phyloP scores from a whole-genome alignment of 768 basidiomycete species.

The Kwoniella newhampshirensis region DNA sequence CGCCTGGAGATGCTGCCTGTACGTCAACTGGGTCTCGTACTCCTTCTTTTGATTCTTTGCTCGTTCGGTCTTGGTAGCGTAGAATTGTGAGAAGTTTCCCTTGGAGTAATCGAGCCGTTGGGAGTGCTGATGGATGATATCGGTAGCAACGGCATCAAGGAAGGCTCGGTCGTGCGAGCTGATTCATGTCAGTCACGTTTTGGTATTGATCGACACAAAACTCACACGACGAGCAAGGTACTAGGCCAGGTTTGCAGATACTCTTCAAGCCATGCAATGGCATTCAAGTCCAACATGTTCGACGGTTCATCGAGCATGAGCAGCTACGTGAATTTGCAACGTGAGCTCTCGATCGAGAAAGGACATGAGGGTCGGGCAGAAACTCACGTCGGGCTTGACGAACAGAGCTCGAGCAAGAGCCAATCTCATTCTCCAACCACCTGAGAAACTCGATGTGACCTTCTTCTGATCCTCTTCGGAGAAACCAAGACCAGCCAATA shows the following conservation, averaged over 20 bases:
- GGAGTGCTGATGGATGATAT: slow-evolving; percentile 93
- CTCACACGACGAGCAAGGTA: slow-evolving; percentile 86
- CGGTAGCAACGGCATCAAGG: slow-evolving; percentile 93
- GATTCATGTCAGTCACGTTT: slow-evolving; percentile 26
- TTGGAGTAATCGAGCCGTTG: slow-evolving; percentile 95
- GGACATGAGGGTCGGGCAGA: too few species aligned
- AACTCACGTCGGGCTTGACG: slow-evolving; percentile 67
- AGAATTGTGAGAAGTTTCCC: slow-evolving; percentile 99
- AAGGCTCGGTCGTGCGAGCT: slow-evolving; percentile 98
- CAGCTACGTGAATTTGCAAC: slow-evolving; percentile 61
- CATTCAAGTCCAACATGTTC: slow-evolving; percentile 95
- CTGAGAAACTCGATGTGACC: slow-evolving; percentile 83
- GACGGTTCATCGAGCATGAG: slow-evolving; percentile 90
- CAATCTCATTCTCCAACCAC: slow-evolving; percentile 98
- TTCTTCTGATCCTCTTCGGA: slow-evolving; percentile 79
- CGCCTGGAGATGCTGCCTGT: slow-evolving; percentile 89
- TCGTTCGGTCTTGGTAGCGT: slow-evolving; percentile 95
- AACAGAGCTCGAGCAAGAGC: slow-evolving; percentile 93
- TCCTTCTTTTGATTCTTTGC: slow-evolving; percentile 84
- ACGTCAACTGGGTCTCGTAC: slow-evolving; percentile 93
- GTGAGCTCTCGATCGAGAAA: slow-evolving; percentile 2
- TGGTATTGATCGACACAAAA: slow-evolving; percentile 17
- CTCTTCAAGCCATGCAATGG: slow-evolving; percentile 95
- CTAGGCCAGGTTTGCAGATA: slow-evolving; percentile 94
- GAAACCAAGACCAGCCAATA: slow-evolving; percentile 92